Evolutionary conservation across 2,329 filamentous ascomycete species (phyloP).

Genomic region (Blastomyces parvus): DNA sequence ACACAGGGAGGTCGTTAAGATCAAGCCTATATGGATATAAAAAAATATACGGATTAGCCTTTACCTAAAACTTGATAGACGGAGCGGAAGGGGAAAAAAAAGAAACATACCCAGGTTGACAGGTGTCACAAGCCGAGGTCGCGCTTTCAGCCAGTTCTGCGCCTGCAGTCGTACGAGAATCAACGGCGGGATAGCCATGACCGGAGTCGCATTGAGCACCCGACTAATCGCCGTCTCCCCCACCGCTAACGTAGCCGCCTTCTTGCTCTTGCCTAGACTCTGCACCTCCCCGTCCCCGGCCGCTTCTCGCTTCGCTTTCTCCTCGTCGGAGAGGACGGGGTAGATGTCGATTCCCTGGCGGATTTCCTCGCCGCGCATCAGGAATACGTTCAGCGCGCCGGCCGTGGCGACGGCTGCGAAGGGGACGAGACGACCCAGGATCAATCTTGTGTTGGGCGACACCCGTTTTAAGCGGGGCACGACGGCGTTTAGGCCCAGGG

Average conservation of each 20-base stretch:
- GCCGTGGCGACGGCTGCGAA: constrained; percentile 92
- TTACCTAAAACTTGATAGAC: background rate
- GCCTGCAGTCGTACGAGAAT: constrained; percentile 76
- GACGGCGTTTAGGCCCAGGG: constrained; percentile 78
- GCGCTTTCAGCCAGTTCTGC: constrained; percentile 67
- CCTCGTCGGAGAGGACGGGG: constrained; percentile 62
- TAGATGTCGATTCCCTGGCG: constrained; percentile 85
- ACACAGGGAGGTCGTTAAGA: constrained; percentile 76
- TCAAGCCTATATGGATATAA: too few species aligned
- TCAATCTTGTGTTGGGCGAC: constrained; percentile 61
- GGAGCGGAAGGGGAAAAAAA: background rate
- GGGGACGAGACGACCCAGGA: constrained; percentile 80
- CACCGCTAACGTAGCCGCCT: constrained; percentile 80
- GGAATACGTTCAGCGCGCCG: constrained; percentile 85
- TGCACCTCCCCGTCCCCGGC: constrained; percentile 52
- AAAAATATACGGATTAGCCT: constrained; percentile 4
- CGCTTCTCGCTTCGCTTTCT: constrained; percentile 56
- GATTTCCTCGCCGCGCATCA: constrained; percentile 97
- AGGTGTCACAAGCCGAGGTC: constrained; percentile 67
- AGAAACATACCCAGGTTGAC: constrained; percentile 61
- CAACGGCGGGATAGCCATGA: constrained; percentile 92
- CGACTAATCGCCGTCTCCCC: constrained; percentile 85
- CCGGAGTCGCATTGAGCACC: constrained; percentile 86
- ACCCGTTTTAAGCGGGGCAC: constrained; percentile 75
- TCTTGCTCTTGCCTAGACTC: constrained; percentile 75